Percentiles rank a stretch among this genome's conserved stretches.
phyloP scores from a whole-genome alignment of 352 stramenopile genomes.

The Globisporangium ultimum region DNA sequence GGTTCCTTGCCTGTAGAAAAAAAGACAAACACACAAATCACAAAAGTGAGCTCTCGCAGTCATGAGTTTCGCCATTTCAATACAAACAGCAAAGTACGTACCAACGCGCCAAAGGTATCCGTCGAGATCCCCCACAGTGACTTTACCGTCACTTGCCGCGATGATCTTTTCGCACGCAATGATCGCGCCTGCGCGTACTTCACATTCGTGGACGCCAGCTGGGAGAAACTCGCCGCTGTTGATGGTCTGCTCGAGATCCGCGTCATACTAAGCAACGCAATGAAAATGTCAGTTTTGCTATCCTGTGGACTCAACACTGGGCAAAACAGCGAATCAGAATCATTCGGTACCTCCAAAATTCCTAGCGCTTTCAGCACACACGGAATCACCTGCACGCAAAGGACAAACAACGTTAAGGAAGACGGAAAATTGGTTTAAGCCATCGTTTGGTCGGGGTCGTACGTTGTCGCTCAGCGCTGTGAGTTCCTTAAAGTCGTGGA shows the following conservation, averaged over 20 bases:
- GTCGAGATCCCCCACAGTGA: constrained; percentile 47
- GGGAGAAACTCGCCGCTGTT: constrained; percentile 46
- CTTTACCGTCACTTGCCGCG: constrained; percentile 38
- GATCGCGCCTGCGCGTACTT: constrained; percentile 59
- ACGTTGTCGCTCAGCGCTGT: constrained; percentile 74
- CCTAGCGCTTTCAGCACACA: constrained; percentile 71
- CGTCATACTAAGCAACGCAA: constrained; percentile 36
- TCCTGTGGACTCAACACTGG: too few relatives aligned
- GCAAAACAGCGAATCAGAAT: not conserved
- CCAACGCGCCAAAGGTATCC: constrained; percentile 73
- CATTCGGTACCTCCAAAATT: constrained; percentile 51
- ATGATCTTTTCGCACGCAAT: constrained; percentile 73
- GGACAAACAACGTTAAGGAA: not conserved
- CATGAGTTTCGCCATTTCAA: not conserved
- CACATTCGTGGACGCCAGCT: constrained; percentile 44
- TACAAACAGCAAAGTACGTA: constrained; percentile 1
- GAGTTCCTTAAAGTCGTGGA: constrained; percentile 59
- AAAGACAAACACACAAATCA: too few relatives aligned
- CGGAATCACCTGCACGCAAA: constrained; percentile 42
- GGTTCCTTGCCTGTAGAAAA: constrained; percentile 53
- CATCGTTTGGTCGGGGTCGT: not conserved
- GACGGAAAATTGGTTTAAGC: not conserved
- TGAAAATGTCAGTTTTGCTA: not conserved
- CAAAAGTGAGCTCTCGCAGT: not conserved
- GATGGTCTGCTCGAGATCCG: constrained; percentile 45